phyloP scores from a whole-genome alignment of 2,329 filamentous ascomycete genomes.

The Aureobasidium sp. region DNA sequence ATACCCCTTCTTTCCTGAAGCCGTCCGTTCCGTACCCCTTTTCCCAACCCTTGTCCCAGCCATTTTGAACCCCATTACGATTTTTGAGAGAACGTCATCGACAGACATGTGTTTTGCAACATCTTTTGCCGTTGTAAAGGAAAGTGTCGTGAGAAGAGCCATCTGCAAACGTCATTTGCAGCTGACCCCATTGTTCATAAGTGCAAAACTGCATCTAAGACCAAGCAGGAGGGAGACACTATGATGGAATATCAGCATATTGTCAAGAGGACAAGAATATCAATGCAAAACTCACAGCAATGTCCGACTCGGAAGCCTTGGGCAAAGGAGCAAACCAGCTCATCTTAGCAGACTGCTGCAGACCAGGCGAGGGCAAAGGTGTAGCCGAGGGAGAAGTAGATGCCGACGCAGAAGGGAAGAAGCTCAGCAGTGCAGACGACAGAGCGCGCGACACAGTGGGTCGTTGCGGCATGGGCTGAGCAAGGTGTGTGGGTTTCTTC shows the following conservation, averaged over 20 bases:
- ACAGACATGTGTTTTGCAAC: not conserved
- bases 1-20: not conserved
- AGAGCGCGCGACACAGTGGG: conserved; percentile 6
- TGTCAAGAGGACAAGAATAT: not conserved
- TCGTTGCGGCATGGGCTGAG: not conserved
- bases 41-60: not conserved
- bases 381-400: conserved; percentile 7
- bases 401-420: conserved; percentile 3
- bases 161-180: conserved; percentile 3
- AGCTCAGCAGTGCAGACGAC: conserved; percentile 5
- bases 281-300: conserved; percentile 1
- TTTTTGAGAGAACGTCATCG: not conserved
- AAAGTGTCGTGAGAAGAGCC: not conserved
- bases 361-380: conserved; percentile 10
- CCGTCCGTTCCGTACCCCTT: not conserved
- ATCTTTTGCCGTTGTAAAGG: not conserved
- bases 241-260: not conserved
- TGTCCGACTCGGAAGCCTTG: conserved; percentile 1
- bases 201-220: not conserved
- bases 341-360: conserved; percentile 4
- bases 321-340: conserved; percentile 10
- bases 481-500: not conserved
- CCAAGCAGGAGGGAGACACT: conserved; percentile 10
- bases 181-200: not conserved
- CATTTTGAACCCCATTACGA: not conserved